Evolutionary conservation across 495 filamentous ascomycete genomes (phyloP).

Genomic region (Penicillium alfredii): DNA sequence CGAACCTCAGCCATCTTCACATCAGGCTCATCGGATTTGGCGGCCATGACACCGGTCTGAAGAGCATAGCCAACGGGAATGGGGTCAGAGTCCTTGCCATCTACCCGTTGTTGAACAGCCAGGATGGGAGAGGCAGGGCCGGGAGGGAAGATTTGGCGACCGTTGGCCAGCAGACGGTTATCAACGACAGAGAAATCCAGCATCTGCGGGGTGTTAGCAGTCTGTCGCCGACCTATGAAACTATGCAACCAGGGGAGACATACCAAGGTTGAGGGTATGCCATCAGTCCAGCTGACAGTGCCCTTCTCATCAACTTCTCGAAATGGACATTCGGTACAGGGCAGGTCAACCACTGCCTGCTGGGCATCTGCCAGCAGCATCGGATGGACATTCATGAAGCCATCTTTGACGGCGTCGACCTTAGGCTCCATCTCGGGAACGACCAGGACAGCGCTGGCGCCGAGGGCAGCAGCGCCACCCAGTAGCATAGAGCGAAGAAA

Average conservation of each 20-base stretch:
- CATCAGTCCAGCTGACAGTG: conserved; percentile 31
- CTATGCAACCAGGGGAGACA: conserved; percentile 16
- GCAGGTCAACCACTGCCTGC: conserved; percentile 31
- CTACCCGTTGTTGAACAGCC: conserved; percentile 31
- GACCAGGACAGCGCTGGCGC: conserved; percentile 44
- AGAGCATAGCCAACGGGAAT: conserved; percentile 40
- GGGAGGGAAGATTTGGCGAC: conserved; percentile 45
- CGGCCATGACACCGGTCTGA: conserved; percentile 32
- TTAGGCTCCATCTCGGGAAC: conserved; percentile 35
- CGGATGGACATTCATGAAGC: conserved; percentile 23
- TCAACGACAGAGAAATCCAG: conserved; percentile 40
- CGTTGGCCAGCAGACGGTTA: conserved; percentile 42
- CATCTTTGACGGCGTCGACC: conserved; percentile 20
- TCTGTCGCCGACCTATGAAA: no score
- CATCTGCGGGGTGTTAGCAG: conserved; percentile 25
- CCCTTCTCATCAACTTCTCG: conserved; percentile 29
- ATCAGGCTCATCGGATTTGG: conserved; percentile 22
- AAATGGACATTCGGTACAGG: conserved; percentile 46
- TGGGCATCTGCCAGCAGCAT: conserved; percentile 25
- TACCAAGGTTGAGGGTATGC: conserved; percentile 36
- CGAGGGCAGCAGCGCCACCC: conserved; percentile 36
- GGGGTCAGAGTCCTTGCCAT: conserved; percentile 32
- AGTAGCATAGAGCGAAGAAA: conserved; percentile 38
- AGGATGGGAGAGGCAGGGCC: conserved; percentile 28
- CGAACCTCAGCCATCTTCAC: conserved; percentile 34